phyloP scores from a whole-genome alignment of 2,329 filamentous ascomycete genomes.

The Didymella pomorum region DNA sequence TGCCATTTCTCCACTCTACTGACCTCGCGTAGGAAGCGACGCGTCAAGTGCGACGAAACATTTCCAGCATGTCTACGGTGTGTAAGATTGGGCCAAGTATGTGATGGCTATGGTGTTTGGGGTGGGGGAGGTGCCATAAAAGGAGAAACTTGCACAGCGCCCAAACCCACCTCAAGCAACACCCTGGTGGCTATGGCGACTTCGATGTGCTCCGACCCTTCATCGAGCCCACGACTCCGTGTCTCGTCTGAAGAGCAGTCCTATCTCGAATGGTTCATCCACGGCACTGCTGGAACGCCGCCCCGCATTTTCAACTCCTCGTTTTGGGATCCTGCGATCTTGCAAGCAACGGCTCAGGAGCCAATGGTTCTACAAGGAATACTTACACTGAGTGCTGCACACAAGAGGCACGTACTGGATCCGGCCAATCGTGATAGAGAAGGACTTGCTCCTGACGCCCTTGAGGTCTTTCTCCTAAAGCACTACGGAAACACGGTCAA shows the following conservation, averaged over 20 bases:
- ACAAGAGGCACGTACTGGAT: slow-evolving; percentile 16
- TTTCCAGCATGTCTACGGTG: slow-evolving; percentile 51
- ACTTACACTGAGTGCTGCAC: slow-evolving; percentile 16
- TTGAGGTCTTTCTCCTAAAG: slow-evolving; percentile 11
- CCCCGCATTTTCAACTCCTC: slow-evolving; percentile 18
- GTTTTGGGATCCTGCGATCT: slow-evolving; percentile 19
- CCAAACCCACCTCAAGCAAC: not conserved
- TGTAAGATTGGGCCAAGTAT: slow-evolving; percentile 47
- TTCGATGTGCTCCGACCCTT: not conserved
- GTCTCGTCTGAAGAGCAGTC: slow-evolving; percentile 14
- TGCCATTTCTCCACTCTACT: not conserved
- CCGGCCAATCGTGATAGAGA: slow-evolving; percentile 5
- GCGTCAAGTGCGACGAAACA: slow-evolving; percentile 50
- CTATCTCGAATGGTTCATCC: slow-evolving; percentile 22
- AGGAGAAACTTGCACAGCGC: not conserved
- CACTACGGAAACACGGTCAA: slow-evolving; percentile 15
- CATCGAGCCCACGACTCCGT: not conserved
- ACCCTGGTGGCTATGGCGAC: not conserved
- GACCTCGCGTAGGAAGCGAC: slow-evolving; percentile 28
- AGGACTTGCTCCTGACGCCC: slow-evolving; percentile 7
- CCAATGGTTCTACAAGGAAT: slow-evolving; percentile 15
- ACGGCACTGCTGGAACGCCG: slow-evolving; percentile 13
- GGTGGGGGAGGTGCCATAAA: slow-evolving; percentile 45
- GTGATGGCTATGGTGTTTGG: slow-evolving; percentile 57
- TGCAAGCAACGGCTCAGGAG: slow-evolving; percentile 14